phyloP scores from a whole-genome alignment of 371 early-diverging fungal species.

The Mucor lusitanicus region DNA sequence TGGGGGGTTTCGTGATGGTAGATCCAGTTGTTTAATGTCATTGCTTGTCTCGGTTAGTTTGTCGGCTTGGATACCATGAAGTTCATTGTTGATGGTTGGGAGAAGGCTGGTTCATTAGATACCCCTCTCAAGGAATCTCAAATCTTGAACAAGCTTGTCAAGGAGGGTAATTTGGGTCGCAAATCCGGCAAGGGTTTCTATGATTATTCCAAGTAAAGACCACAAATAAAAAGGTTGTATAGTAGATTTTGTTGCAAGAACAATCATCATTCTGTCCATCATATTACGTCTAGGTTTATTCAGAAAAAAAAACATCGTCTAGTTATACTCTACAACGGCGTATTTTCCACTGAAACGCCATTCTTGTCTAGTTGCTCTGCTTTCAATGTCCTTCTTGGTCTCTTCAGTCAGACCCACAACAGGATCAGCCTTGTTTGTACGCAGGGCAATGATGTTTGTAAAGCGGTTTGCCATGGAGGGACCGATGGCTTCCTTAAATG shows the following conservation, averaged over 20 bases:
- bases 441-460: slow-evolving; percentile 68
- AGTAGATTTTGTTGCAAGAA: neutral
- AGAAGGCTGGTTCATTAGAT: slow-evolving; percentile 73
- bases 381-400: slow-evolving; percentile 59
- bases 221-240: slow-evolving; percentile 1
- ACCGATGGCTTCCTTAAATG: slow-evolving; percentile 84
- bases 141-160: slow-evolving; percentile 77
- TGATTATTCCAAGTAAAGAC: slow-evolving; percentile 60
- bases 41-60: slow-evolving; percentile 53
- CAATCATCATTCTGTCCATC: too few relatives aligned
- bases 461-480: slow-evolving; percentile 56
- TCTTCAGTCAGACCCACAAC: slow-evolving; percentile 77
- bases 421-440: slow-evolving; percentile 90
- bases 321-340: slow-evolving; percentile 66
- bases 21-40: neutral
- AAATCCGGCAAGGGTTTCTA: slow-evolving; percentile 93
- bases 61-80: slow-evolving; percentile 96
- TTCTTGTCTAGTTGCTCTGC: slow-evolving; percentile 37
- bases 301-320: neutral
- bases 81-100: slow-evolving; percentile 92
- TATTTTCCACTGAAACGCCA: slow-evolving; percentile 80
- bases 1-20: neutral
- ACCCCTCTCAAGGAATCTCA: slow-evolving; percentile 65
- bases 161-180: slow-evolving; percentile 78
- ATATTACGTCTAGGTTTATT: neutral